A percentile compares a stretch with the other conserved stretches of the same genome.
Conservation (phyloP, 73 alveolate genomes). For the Stentor roeselii region DNA sequence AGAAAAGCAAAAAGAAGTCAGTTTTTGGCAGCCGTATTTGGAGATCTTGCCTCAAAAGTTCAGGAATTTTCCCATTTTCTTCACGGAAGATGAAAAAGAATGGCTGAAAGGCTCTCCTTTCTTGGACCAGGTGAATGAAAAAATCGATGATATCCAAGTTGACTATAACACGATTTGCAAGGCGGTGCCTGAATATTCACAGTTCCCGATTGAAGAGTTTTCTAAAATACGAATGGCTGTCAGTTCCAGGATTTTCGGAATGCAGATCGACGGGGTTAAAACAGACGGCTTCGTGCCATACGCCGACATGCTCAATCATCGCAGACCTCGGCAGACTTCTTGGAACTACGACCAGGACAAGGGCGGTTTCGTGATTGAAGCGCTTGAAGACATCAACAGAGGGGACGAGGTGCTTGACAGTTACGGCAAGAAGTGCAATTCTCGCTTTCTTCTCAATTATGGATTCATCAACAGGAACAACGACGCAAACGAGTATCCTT, state of each 20-base stretch:
- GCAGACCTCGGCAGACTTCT: slow-evolving; percentile 91
- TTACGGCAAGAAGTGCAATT: slow-evolving; percentile 95
- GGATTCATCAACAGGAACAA: slow-evolving; percentile 85
- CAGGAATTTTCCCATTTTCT: slow-evolving; percentile 90
- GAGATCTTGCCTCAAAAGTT: slow-evolving; percentile 86
- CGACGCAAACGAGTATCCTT: slow-evolving; percentile 89
- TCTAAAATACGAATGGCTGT: slow-evolving; percentile 91
- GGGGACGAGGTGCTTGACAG: slow-evolving; percentile 90
- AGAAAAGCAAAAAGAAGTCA: slow-evolving; percentile 67
- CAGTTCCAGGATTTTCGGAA: slow-evolving; percentile 91
- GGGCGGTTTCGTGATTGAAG: slow-evolving; percentile 88
- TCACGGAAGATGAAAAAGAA: slow-evolving; percentile 74
- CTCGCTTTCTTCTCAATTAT: slow-evolving; percentile 91
- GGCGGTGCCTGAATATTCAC: slow-evolving; percentile 76
- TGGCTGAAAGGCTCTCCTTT: slow-evolving; percentile 96
- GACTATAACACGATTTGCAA: slow-evolving; percentile 84
- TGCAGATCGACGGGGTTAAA: slow-evolving; percentile 78
- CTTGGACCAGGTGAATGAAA: slow-evolving; percentile 72
- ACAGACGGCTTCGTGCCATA: slow-evolving; percentile 97
- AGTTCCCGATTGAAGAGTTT: slow-evolving; percentile 78
- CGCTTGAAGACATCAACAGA: slow-evolving; percentile 79
- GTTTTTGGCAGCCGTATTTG: slow-evolving; percentile 83
- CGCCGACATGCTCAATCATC: slow-evolving; percentile 97
- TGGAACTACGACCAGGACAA: slow-evolving; percentile 87
- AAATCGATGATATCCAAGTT: slow-evolving; percentile 73